phyloP scores from a whole-genome alignment of 805 yeast genomes.

The Cyberlindnera petersonii region DNA sequence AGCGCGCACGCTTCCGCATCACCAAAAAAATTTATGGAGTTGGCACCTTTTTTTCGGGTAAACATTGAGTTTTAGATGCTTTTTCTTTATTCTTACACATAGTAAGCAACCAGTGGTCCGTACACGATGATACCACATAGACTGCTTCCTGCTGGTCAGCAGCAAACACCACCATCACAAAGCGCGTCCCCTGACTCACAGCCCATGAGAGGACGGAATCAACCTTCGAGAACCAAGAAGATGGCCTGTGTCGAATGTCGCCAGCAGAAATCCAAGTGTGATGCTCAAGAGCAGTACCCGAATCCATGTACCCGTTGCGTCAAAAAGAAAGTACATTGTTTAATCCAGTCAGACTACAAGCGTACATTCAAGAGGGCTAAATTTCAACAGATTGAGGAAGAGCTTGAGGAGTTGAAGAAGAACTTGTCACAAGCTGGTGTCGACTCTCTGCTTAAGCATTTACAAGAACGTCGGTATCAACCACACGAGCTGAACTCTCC shows the following conservation, averaged over 20 bases:
- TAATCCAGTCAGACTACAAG: conserved; percentile 75
- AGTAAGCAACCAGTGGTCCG: background rate
- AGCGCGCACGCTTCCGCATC: too few species aligned
- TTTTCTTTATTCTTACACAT: background rate
- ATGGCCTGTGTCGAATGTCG: conserved; percentile 96
- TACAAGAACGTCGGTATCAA: conserved; percentile 19
- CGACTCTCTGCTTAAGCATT: conserved; percentile 20
- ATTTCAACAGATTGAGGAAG: conserved; percentile 77
- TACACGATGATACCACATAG: background rate
- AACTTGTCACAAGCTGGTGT: conserved; percentile 37
- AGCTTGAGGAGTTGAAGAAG: conserved; percentile 64
- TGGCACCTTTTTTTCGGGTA: conserved; percentile 6
- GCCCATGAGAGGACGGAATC: background rate
- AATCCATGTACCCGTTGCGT: conserved; percentile 78
- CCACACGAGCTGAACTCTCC: conserved; percentile 18
- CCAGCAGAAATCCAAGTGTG: conserved; percentile 91
- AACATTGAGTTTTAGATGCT: background rate
- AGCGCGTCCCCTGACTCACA: background rate
- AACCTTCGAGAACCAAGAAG: conserved; percentile 36
- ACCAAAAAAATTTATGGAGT: background rate
- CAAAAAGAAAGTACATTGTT: conserved; percentile 66
- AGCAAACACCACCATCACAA: background rate
- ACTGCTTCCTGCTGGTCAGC: background rate
- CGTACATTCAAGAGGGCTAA: conserved; percentile 86
- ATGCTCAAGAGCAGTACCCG: conserved; percentile 73